Evolutionary conservation across 164 flowering plant species (phyloP).

Genomic region (Echeveria elegans): DNA sequence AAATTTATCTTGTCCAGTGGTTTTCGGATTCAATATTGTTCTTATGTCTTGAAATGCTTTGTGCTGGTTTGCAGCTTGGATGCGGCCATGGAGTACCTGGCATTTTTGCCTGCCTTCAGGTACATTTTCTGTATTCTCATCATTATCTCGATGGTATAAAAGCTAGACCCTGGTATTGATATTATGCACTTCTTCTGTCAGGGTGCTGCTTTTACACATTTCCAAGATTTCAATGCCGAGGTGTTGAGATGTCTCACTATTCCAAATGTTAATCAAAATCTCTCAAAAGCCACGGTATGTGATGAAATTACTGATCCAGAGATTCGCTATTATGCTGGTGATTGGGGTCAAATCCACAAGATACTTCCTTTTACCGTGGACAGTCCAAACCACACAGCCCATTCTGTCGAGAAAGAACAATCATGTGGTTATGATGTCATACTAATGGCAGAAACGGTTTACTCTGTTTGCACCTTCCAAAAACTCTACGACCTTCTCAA

Average conservation of each 20-base stretch:
- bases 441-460: constrained; percentile 97
- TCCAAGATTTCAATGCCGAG: constrained; percentile 96
- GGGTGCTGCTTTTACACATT: constrained; percentile 76
- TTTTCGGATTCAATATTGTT: not conserved
- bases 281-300: constrained; percentile 15
- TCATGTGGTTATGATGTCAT: constrained; percentile 65
- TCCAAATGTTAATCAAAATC: constrained; percentile 74
- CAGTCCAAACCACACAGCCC: constrained; percentile 13
- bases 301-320: constrained; percentile 20
- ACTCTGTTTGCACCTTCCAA: constrained; percentile 54
- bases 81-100: constrained; percentile 97
- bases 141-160: not conserved
- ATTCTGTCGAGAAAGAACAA: constrained; percentile 14
- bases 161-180: not conserved
- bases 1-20: not conserved
- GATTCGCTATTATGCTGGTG: constrained; percentile 79
- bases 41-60: not conserved
- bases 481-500: constrained; percentile 68
- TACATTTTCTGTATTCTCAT: constrained; percentile 16
- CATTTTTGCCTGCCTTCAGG: constrained; percentile 69
- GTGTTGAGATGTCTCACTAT: constrained; percentile 75
- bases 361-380: constrained; percentile 30
- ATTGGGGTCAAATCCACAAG: constrained; percentile 65
- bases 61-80: constrained; percentile 47
- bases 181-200: constrained; percentile 19